Conservation (phyloP, 2,329 filamentous ascomycete genomes). For the Colletotrichum costaricense region DNA sequence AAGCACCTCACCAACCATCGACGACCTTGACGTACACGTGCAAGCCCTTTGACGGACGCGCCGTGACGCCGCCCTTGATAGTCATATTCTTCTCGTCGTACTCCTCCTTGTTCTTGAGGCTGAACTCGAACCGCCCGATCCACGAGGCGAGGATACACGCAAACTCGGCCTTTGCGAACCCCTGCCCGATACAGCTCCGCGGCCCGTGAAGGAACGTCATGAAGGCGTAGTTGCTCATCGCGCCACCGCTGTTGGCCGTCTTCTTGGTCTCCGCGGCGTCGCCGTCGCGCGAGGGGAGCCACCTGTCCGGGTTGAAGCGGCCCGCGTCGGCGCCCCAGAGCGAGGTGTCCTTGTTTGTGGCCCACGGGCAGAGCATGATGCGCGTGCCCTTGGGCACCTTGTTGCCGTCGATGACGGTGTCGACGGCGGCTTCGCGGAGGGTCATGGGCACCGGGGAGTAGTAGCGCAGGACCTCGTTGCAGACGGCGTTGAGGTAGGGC, state of each 20-base stretch:
- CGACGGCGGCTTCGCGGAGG: conserved; percentile 70
- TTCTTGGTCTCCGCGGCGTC: conserved; percentile 46
- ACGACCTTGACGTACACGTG: conserved; percentile 69
- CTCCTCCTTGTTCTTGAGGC: conserved; percentile 66
- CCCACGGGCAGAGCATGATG: conserved; percentile 73
- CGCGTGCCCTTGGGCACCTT: conserved; percentile 77
- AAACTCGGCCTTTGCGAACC: conserved; percentile 86
- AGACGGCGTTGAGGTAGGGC: conserved; percentile 83
- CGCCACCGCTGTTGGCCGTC: conserved; percentile 73
- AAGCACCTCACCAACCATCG: neutral
- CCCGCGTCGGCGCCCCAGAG: conserved; percentile 83
- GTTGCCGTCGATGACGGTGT: conserved; percentile 74
- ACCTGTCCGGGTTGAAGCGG: conserved; percentile 83
- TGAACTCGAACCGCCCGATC: conserved; percentile 79
- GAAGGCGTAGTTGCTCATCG: conserved; percentile 80
- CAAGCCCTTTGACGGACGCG: conserved; percentile 78
- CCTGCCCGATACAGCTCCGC: conserved; percentile 84
- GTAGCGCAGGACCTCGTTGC: conserved; percentile 80
- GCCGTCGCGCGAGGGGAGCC: conserved; percentile 65
- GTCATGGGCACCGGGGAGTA: conserved; percentile 79
- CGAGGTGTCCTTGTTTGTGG: conserved; percentile 74
- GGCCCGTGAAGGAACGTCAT: conserved; percentile 90
- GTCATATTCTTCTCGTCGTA: conserved; percentile 74
- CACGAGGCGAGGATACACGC: conserved; percentile 83
- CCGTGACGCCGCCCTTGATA: conserved; percentile 78